Conservation (phyloP, 2,329 filamentous ascomycete species). For the Thyridium curvatum region DNA sequence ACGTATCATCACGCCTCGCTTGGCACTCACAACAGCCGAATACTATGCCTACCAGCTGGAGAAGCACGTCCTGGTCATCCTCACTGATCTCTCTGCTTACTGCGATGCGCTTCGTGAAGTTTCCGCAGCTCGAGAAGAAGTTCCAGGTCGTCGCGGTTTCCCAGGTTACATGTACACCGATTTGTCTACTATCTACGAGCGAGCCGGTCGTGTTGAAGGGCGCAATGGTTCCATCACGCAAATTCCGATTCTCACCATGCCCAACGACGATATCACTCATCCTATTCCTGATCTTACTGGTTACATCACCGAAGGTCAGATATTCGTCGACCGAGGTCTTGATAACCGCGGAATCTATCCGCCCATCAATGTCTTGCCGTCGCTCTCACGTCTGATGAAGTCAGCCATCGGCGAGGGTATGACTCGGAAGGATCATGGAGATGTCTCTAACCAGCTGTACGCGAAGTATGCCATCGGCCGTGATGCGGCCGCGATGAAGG, state of each 20-base stretch:
- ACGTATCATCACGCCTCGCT: slow-evolving; percentile 98
- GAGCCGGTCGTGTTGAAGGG: slow-evolving; percentile 93
- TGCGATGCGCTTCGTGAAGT: slow-evolving; percentile 99
- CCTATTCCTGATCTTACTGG: slow-evolving; percentile 98
- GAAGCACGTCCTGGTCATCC: slow-evolving; percentile 98
- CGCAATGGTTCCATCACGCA: slow-evolving; percentile 98
- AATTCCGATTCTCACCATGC: slow-evolving; percentile 98
- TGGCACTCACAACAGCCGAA: slow-evolving; percentile 95
- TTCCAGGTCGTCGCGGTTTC: slow-evolving; percentile 97
- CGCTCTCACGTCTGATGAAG: slow-evolving; percentile 98
- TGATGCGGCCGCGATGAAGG: slow-evolving; percentile 98
- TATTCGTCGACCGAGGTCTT: slow-evolving; percentile 90
- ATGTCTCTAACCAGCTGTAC: slow-evolving; percentile 99
- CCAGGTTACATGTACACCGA: slow-evolving; percentile 99
- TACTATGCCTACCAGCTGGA: slow-evolving; percentile 99
- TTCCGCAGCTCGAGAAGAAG: slow-evolving; percentile 95
- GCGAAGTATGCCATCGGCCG: slow-evolving; percentile 99
- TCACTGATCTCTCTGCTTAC: slow-evolving; percentile 96
- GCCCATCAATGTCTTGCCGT: slow-evolving; percentile 96
- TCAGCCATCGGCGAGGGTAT: slow-evolving; percentile 97
- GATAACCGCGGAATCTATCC: slow-evolving; percentile 98
- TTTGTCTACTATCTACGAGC: slow-evolving; percentile 99
- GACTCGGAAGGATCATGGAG: slow-evolving; percentile 93
- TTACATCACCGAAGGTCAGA: slow-evolving; percentile 98
- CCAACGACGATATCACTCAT: slow-evolving; percentile 99